Conservation (phyloP, 306 rosid genomes). For the Acacia crassicarpa region DNA sequence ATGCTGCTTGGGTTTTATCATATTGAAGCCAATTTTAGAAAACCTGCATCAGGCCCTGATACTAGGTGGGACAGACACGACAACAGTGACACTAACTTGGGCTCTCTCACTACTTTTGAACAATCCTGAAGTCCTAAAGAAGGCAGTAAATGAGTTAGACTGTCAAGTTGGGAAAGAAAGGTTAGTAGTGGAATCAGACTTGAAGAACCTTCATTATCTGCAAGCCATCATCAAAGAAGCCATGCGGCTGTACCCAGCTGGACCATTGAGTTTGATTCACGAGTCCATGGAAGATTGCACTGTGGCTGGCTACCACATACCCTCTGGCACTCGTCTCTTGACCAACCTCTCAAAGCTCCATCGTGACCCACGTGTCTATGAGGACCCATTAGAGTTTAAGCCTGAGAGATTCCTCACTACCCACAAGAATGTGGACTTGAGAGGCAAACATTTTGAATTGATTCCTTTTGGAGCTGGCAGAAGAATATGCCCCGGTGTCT, state of each 20-base stretch:
- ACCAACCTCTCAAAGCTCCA: conserved; percentile 49
- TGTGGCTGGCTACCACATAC: conserved; percentile 44
- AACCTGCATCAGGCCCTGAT: conserved; percentile 28
- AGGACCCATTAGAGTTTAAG: conserved; percentile 22
- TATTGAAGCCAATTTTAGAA: neutral
- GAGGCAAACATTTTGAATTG: conserved; percentile 34
- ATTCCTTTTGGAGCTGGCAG: conserved; percentile 49
- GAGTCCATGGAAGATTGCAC: conserved; percentile 47
- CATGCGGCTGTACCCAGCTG: conserved; percentile 50
- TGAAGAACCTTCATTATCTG: conserved; percentile 40
- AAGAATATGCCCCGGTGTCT: conserved; percentile 39
- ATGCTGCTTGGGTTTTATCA: neutral
- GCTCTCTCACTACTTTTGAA: conserved; percentile 36
- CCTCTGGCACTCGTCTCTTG: conserved; percentile 47
- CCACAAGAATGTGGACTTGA: conserved; percentile 25
- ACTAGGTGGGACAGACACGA: conserved; percentile 37
- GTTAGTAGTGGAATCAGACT: conserved; percentile 34
- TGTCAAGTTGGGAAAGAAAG: conserved; percentile 3
- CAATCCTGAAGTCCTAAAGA: conserved; percentile 25
- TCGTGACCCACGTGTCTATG: conserved; percentile 22
- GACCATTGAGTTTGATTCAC: conserved; percentile 36
- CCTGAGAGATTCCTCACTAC: conserved; percentile 46
- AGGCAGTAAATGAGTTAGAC: conserved; percentile 34
- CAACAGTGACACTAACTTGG: conserved; percentile 40
- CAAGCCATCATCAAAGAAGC: conserved; percentile 56